Conservation (phyloP, 371 early-diverging fungal species). For the Haplosporangium sp. region DNA sequence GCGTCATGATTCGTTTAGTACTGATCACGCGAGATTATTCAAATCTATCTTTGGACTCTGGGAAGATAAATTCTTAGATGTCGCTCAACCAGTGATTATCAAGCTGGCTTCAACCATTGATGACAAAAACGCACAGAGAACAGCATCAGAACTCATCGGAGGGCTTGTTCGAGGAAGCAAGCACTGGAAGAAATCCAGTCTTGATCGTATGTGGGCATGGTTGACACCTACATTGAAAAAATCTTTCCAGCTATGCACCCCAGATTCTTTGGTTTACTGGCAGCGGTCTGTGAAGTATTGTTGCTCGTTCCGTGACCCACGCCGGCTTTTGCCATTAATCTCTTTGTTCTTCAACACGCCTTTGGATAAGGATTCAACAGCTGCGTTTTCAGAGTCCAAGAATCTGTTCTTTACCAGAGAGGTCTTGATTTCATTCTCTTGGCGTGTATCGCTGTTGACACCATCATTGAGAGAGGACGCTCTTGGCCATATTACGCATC, state of each 20-base stretch:
- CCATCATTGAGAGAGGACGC: conserved; percentile 63
- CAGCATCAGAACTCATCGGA: conserved; percentile 81
- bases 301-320: conserved; percentile 82
- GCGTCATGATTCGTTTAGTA: conserved; percentile 71
- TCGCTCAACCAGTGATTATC: conserved; percentile 63
- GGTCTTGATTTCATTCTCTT: conserved; percentile 69
- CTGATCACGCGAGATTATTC: conserved; percentile 69
- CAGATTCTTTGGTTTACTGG: conserved; percentile 84
- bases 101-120: conserved; percentile 63
- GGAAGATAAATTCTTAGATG: conserved; percentile 68
- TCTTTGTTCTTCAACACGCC: conserved; percentile 70
- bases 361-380: conserved; percentile 82
- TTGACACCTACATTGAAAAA: conserved; percentile 63
- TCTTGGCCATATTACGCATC: conserved; percentile 73
- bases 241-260: conserved; percentile 68
- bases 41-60: conserved; percentile 75
- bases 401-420: conserved; percentile 77
- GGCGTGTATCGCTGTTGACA: conserved; percentile 72
- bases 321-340: conserved; percentile 80
- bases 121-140: conserved; percentile 82
- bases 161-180: conserved; percentile 89
- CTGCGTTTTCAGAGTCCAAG: conserved; percentile 86
- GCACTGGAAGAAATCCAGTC: conserved; percentile 75
- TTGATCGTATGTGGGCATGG: conserved; percentile 72
- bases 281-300: conserved; percentile 67